Conservation (phyloP, 768 basidiomycete genomes). For the Tylopilus sp. region DNA sequence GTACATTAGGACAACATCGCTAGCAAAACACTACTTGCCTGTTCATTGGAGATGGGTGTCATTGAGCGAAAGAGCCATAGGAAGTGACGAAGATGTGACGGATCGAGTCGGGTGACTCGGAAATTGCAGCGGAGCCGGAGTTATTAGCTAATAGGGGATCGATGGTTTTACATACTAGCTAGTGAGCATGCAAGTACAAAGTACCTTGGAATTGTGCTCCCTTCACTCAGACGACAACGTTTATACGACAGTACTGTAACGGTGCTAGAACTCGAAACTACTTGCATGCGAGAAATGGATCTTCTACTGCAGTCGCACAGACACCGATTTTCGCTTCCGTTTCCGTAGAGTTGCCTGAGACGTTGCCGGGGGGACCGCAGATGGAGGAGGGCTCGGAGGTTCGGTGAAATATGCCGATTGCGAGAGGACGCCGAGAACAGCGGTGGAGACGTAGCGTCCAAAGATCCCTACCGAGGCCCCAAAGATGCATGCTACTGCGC, state of each 20-base stretch:
- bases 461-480: slow-evolving; percentile 44
- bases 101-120: no score
- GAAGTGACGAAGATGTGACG: not conserved
- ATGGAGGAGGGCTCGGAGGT: not conserved
- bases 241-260: not conserved
- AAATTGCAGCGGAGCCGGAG: not conserved
- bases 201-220: no score
- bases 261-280: no score
- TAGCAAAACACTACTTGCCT: slow-evolving; percentile 1
- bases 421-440: slow-evolving; percentile 10
- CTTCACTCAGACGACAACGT: not conserved
- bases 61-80: not conserved
- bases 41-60: not conserved
- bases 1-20: not conserved
- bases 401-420: slow-evolving; percentile 12
- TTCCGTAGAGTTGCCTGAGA: slow-evolving; percentile 18
- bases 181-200: no score
- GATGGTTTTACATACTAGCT: no score
- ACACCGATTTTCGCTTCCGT: slow-evolving; percentile 22
- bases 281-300: not conserved
- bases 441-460: slow-evolving; percentile 27
- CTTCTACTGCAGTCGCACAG: slow-evolving; percentile 21
- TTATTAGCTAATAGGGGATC: no score
- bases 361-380: not conserved
- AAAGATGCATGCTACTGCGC: slow-evolving; percentile 52